These are phyloP conservation scores for Laburnicola sp. DNA, from an alignment of 2,329 filamentous ascomycete genomes.

Conservation along the genomic window DNA sequence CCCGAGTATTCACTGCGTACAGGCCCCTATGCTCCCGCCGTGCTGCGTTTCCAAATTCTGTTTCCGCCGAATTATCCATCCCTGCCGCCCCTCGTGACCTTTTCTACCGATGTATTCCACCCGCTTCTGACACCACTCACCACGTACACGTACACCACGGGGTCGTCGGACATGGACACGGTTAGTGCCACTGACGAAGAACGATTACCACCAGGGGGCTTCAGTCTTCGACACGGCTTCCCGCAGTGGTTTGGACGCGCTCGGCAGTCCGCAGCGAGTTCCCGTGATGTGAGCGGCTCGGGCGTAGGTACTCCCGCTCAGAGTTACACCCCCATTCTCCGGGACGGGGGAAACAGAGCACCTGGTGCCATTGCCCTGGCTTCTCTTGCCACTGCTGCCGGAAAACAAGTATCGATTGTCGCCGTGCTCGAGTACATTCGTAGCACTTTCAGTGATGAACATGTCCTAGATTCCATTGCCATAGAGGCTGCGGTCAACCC, in stretches of 20 bases:
- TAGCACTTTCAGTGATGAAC: slow-evolving; percentile 76
- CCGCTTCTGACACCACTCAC: slow-evolving; percentile 88
- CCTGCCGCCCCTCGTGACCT: slow-evolving; percentile 80
- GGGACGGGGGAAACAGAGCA: slow-evolving; percentile 14
- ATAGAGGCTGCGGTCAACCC: slow-evolving; percentile 84
- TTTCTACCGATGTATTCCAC: slow-evolving; percentile 92
- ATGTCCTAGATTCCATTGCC: slow-evolving; percentile 75
- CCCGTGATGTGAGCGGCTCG: slow-evolving; percentile 40
- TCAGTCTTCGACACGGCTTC: slow-evolving; percentile 88
- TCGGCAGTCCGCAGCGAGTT: slow-evolving; percentile 33
- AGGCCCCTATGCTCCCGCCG: slow-evolving; percentile 87
- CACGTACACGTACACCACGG: slow-evolving; percentile 90
- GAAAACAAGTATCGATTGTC: slow-evolving; percentile 33
- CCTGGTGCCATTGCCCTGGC: slow-evolving; percentile 13
- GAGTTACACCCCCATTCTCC: slow-evolving; percentile 21
- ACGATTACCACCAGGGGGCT: slow-evolving; percentile 81
- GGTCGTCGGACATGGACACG: slow-evolving; percentile 70
- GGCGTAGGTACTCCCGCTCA: slow-evolving; percentile 24
- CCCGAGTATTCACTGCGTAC: slow-evolving; percentile 31
- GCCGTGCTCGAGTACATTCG: slow-evolving; percentile 80
- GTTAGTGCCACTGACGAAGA: slow-evolving; percentile 84
- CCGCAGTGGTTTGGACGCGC: slow-evolving; percentile 75
- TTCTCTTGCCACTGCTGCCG: slow-evolving; percentile 7
- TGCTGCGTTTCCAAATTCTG: slow-evolving; percentile 86
- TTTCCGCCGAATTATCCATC: slow-evolving; percentile 81